These are phyloP conservation scores for Rhizopus arrhizus DNA, from an alignment of 371 early-diverging fungal genomes.

Conservation along the genomic window DNA sequence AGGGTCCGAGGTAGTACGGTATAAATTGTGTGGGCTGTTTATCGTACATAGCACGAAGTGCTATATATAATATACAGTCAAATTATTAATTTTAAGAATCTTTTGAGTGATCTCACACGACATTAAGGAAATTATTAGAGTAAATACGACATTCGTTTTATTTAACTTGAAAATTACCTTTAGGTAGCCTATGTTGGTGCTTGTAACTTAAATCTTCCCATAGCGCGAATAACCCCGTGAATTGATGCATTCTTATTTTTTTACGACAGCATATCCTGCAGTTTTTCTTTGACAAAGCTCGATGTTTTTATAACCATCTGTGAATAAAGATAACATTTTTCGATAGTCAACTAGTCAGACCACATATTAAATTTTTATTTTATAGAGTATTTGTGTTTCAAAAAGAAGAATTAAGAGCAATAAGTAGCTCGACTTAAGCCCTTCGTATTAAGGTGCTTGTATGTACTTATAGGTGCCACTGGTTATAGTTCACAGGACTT, in stretches of 20 bases:
- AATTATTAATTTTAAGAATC: too few species aligned
- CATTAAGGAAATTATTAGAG: too few species aligned
- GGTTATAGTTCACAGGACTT: constrained; percentile 8
- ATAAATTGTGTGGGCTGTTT: too few species aligned
- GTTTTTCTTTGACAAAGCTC: constrained; percentile 12
- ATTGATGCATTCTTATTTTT: constrained; percentile 15
- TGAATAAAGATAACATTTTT: constrained; percentile 10
- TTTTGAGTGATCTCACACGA: too few species aligned
- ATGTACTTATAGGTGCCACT: constrained; percentile 1
- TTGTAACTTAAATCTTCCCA: constrained; percentile 5
- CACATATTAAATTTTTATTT: constrained; percentile 11
- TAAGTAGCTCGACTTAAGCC: constrained; percentile 9
- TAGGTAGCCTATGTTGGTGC: constrained; percentile 3
- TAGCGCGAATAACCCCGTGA: constrained; percentile 14
- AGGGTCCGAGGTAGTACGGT: too few species aligned
- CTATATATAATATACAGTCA: too few species aligned
- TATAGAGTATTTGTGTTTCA: constrained; percentile 8
- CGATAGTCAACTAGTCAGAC: constrained; percentile 10
- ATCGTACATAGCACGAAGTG: too few species aligned
- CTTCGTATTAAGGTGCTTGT: constrained; percentile 7
- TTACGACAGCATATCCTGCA: constrained; percentile 18
- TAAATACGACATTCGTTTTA: too few species aligned
- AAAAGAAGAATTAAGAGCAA: constrained; percentile 10
- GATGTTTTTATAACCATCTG: constrained; percentile 9
- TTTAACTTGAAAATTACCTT: constrained; percentile 5